Evolutionary conservation across 2,329 filamentous ascomycete genomes (phyloP), one percentile per base, ranked within the genome.

Genomic region (Exophiala sp.): DNA sequence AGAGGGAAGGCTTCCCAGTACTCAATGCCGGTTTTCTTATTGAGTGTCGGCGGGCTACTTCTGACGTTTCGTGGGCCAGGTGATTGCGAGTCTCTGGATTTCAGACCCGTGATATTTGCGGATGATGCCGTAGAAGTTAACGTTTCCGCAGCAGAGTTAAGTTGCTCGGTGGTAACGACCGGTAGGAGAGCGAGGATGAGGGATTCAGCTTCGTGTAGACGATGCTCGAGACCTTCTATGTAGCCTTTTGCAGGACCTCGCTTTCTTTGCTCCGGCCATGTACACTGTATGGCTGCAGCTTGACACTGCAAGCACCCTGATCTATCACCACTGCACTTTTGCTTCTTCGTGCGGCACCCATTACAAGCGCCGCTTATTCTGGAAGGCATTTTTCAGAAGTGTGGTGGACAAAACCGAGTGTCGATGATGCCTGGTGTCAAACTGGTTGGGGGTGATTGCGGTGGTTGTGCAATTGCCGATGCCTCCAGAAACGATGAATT

Each of bases 211-310:
- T 73, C 69, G 41, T 69, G 66, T 1, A 77, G 66, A 35, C 74
- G 67, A 20, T 72, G 65, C 43, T 76, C 73, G 14, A 77, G 59
- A 12, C 71, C 69, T 62, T 76, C 74, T 14, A 72, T 68, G 47
- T 76, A 75, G 6, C 74, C 74, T 56, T 76, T 77, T n/a, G 73
- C 69, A 5, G 74, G 74, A 1, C 74, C 74, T 47, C 59, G 44
- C 54, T 62, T 62, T 48, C 59, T 54, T 54, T 62, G 59, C 45
- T 62, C 57, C 14, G 59, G 59, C 59, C 59, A 62, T 18, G 59
- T 62, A 47, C 59, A 62, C 32, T 49, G 52, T 12, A 62, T 58
- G 29, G 57, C 57, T 12, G 52, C 57, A 47, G 59, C 57, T 33
- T 52, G 47, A 42, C 59, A 62, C 50, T 62, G 59, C 40, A 52